Evolutionary conservation across 2,329 filamentous ascomycete genomes (phyloP).

Genomic region (Macrophomina pseudophaseolina): DNA sequence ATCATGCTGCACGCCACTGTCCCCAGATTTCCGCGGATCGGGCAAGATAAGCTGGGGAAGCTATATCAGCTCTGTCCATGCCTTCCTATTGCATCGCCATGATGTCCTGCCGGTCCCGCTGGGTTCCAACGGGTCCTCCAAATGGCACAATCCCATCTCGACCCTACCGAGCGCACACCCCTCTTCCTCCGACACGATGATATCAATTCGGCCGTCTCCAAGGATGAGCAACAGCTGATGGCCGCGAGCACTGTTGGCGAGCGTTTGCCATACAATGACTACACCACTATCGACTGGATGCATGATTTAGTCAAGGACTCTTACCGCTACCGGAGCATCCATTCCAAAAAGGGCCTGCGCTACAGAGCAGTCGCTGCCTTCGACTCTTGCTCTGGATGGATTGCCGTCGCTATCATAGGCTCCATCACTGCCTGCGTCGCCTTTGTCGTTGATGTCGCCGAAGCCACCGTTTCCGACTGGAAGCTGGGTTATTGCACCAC

Average conservation of each 20-base stretch:
- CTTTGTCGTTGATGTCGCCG: conserved; percentile 60
- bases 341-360: conserved; percentile 50
- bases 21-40: not conserved
- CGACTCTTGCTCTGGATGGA: conserved; percentile 61
- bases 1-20: conserved; percentile 1
- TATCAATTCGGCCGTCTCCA: conserved; percentile 49
- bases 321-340: conserved; percentile 56
- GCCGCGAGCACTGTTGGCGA: conserved; percentile 57
- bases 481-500: conserved; percentile 61
- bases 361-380: conserved; percentile 48
- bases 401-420: conserved; percentile 60
- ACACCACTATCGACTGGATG: conserved; percentile 67
- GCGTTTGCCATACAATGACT: conserved; percentile 64
- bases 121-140: not conserved
- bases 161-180: conserved; percentile 41
- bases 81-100: not conserved
- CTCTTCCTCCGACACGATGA: conserved; percentile 47
- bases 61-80: not conserved
- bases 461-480: conserved; percentile 61
- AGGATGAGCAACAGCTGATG: conserved; percentile 55
- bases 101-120: not conserved
- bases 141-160: conserved; percentile 36
- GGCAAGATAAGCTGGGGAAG: not conserved
- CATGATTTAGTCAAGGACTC: conserved; percentile 66
- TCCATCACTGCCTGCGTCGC: conserved; percentile 61